These are phyloP conservation scores for Mrakia gelida DNA, from an alignment of 768 basidiomycete species.

Conservation along the genomic window DNA sequence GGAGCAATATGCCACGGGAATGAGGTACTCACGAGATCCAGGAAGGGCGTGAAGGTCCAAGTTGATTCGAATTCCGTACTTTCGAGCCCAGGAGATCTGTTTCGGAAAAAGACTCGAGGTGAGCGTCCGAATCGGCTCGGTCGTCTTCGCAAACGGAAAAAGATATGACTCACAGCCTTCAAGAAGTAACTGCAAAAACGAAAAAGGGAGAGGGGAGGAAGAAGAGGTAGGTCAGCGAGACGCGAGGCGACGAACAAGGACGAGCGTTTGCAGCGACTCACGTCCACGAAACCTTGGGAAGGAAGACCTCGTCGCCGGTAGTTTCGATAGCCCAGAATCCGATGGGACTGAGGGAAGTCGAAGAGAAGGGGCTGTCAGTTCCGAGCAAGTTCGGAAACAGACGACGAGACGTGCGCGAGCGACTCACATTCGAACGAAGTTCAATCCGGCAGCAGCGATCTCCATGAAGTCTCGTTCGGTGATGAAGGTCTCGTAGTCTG, in stretches of 20 bases:
- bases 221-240: background rate
- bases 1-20: too few relatives aligned
- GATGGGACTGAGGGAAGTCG: conserved; percentile 50
- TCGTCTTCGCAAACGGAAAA: background rate
- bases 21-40: conserved; percentile 53
- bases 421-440: conserved; percentile 54
- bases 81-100: conserved; percentile 79
- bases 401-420: background rate
- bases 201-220: too few relatives aligned
- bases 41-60: conserved; percentile 64
- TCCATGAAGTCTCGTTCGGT: conserved; percentile 59
- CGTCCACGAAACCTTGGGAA: conserved; percentile 75
- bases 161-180: conserved; percentile 53
- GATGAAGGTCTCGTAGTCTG: conserved; percentile 85
- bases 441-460: conserved; percentile 89
- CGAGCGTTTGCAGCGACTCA: background rate
- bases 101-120: background rate
- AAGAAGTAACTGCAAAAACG: conserved; percentile 60
- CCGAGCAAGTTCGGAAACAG: background rate
- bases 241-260: too few relatives aligned
- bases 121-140: background rate
- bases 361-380: background rate
- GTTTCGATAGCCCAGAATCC: conserved; percentile 91
- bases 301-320: conserved; percentile 71
- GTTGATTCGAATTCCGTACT: conserved; percentile 92